A percentile compares a stretch with the other conserved stretches of the same genome.
phyloP scores from a whole-genome alignment of 768 basidiomycete species.

The Paxillus ammoniavirescens region DNA sequence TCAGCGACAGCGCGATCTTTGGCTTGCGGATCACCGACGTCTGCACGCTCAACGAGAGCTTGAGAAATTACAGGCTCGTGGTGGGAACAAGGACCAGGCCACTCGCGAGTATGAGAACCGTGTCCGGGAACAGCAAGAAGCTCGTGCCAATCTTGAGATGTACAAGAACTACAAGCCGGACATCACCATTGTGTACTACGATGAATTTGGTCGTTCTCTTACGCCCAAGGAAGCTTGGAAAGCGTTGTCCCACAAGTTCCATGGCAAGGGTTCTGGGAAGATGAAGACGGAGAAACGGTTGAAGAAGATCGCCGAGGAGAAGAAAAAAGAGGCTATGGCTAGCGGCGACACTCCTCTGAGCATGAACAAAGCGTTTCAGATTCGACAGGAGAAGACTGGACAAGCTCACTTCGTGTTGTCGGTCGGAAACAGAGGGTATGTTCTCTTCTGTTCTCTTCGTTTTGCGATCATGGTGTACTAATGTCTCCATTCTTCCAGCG shows the following conservation, averaged over 20 bases:
- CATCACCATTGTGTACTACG: constrained; percentile 93
- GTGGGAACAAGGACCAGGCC: constrained; percentile 86
- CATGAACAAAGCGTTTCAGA: constrained; percentile 93
- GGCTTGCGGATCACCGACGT: constrained; percentile 84
- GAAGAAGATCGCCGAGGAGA: constrained; percentile 97
- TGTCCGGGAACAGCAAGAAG: constrained; percentile 87
- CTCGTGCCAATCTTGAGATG: constrained; percentile 71
- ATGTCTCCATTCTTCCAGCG: constrained; percentile 42
- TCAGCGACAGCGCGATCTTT: constrained; percentile 83
- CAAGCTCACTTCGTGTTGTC: constrained; percentile 96
- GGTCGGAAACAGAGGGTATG: constrained; percentile 89
- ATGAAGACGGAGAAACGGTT: constrained; percentile 96
- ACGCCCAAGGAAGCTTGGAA: constrained; percentile 99
- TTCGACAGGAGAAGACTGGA: constrained; percentile 89
- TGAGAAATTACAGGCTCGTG: constrained; percentile 73
- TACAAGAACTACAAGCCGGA: constrained; percentile 97
- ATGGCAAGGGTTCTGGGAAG: constrained; percentile 94
- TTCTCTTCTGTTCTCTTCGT: constrained; percentile 3
- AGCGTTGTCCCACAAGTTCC: constrained; percentile 95
- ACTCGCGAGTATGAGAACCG: constrained; percentile 95
- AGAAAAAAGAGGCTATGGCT: constrained; percentile 90
- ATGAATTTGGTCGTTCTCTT: constrained; percentile 87
- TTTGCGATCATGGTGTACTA: background rate
- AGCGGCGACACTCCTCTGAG: constrained; percentile 95
- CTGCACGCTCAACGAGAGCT: constrained; percentile 76